Conservation (phyloP, 352 stramenopile species). For the Globisporangium megalacanthum region DNA sequence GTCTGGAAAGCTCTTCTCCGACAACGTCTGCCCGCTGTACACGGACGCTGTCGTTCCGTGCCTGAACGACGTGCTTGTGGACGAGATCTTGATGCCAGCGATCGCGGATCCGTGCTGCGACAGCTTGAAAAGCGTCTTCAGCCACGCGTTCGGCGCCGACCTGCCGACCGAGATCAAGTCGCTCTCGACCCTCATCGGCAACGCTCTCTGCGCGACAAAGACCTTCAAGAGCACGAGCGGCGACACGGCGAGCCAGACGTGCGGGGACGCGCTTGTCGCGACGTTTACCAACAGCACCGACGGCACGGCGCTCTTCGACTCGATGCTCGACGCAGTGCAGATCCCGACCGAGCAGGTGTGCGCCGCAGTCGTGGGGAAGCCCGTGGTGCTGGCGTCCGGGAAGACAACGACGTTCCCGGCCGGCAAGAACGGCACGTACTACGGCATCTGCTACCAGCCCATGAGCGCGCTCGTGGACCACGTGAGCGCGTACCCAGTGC, state of each 20-base stretch:
- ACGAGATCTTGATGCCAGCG: conserved; percentile 1
- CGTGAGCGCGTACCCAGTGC: conserved; percentile 7
- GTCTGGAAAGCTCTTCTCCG: not conserved
- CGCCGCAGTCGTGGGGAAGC: conserved; percentile 4
- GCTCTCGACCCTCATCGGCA: conserved; percentile 7
- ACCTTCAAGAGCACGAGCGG: not conserved
- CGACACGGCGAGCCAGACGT: not conserved
- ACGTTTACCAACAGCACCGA: not conserved
- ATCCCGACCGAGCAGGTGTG: conserved; percentile 10
- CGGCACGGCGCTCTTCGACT: not conserved
- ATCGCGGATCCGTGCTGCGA: conserved; percentile 5
- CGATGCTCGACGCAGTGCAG: conserved; percentile 2
- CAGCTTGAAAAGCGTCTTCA: conserved; percentile 4
- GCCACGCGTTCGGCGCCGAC: conserved; percentile 3
- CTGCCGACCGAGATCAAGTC: conserved; percentile 1
- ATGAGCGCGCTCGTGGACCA: conserved; percentile 10
- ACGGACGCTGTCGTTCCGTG: conserved; percentile 6
- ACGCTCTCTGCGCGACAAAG: conserved; percentile 10
- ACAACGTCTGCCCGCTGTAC: conserved; percentile 5
- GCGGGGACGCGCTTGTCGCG: conserved; percentile 1
- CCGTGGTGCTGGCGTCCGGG: conserved; percentile 1
- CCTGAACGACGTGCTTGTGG: conserved; percentile 7
- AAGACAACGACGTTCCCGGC: not conserved
- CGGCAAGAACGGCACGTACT: not conserved
- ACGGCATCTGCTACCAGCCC: conserved; percentile 6